phyloP scores from a whole-genome alignment of 2,329 filamentous ascomycete genomes.

The Tricladium varicosporioides region DNA sequence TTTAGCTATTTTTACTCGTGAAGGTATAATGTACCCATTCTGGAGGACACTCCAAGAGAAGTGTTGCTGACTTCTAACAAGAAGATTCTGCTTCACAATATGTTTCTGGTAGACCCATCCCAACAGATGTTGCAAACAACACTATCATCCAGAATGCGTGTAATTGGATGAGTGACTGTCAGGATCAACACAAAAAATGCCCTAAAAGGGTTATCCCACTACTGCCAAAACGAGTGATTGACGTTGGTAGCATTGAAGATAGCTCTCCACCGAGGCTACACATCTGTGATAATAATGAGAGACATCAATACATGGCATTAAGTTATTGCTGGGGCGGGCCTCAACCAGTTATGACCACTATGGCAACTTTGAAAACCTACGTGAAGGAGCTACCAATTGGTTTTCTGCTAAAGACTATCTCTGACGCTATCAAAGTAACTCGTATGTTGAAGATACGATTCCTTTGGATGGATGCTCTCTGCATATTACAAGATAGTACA shows the following conservation, averaged over 20 bases:
- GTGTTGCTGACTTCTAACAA: too few species aligned
- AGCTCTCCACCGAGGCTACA: background rate
- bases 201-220: background rate
- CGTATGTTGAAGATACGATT: background rate
- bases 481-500: background rate
- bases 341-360: background rate
- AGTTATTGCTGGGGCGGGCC: background rate
- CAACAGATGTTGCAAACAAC: too few species aligned
- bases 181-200: background rate
- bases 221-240: background rate
- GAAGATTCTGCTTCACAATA: too few species aligned
- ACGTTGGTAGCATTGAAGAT: background rate
- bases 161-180: background rate
- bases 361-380: background rate
- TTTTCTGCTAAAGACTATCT: background rate
- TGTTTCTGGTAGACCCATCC: too few species aligned
- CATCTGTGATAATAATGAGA: background rate
- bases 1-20: too few species aligned
- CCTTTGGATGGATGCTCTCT: background rate
- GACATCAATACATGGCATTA: background rate
- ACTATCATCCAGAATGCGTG: too few species aligned
- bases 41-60: too few species aligned
- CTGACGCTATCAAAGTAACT: background rate
- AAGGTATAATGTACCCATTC: too few species aligned
- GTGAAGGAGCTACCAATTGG: background rate